Percentiles rank a stretch among this genome's conserved stretches.
Conservation (phyloP, 176 grass and related monocot genomes). For the Otatea glauca region DNA sequence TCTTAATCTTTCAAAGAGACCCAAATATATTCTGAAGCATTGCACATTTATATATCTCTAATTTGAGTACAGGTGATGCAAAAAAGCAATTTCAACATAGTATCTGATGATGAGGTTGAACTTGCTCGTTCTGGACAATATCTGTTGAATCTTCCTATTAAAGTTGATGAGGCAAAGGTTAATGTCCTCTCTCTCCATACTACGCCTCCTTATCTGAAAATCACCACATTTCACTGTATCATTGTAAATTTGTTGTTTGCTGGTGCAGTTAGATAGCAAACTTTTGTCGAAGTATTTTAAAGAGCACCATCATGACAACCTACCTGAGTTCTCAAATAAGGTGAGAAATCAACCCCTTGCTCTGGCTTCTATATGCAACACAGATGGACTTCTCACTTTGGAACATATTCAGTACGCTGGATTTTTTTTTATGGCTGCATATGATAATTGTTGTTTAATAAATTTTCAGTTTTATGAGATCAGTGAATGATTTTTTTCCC, state of each 20-base stretch:
- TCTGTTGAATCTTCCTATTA: constrained; percentile 93
- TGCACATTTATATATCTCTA: constrained; percentile 43
- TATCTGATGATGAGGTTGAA: constrained; percentile 90
- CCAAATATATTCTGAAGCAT: background rate
- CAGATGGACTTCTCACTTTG: background rate
- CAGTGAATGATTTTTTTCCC: background rate
- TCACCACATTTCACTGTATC: background rate
- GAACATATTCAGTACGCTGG: background rate
- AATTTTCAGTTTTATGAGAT: background rate
- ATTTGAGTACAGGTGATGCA: constrained; percentile 73
- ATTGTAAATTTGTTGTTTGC: constrained; percentile 30
- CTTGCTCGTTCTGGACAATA: constrained; percentile 89
- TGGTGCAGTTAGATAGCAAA: constrained; percentile 79
- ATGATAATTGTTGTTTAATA: constrained; percentile 3
- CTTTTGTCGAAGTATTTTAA: constrained; percentile 87
- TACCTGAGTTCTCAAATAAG: constrained; percentile 93
- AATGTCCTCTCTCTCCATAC: background rate
- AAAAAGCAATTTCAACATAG: constrained; percentile 98
- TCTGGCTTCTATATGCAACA: background rate
- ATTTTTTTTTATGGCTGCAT: constrained; percentile 11
- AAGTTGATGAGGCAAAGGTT: constrained; percentile 96
- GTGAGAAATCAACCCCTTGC: constrained; percentile 41
- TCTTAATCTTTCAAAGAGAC: background rate
- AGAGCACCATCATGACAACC: constrained; percentile 79
- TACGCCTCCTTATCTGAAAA: background rate